These are phyloP conservation scores for Hygrocybe coccinea DNA, from an alignment of 768 basidiomycete species.

Conservation along the genomic window DNA sequence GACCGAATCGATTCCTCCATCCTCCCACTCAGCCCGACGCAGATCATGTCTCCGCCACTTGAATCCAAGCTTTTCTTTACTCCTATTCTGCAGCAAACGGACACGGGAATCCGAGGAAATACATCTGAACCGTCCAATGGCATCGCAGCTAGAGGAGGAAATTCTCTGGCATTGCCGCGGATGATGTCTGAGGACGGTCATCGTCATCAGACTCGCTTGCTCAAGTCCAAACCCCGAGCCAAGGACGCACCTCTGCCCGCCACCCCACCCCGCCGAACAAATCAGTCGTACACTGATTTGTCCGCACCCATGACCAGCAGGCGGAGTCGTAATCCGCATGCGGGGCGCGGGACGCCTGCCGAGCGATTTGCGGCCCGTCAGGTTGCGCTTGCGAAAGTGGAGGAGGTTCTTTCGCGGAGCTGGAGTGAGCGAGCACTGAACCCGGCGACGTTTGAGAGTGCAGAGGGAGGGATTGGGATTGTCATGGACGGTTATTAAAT, in stretches of 20 bases:
- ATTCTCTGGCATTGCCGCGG: too few species aligned
- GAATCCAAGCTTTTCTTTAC: conserved; percentile 55
- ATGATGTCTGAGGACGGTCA: too few species aligned
- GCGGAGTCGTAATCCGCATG: background rate
- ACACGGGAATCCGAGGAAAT: background rate
- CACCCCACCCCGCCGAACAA: background rate
- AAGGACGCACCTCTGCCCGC: too few species aligned
- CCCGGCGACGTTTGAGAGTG: background rate
- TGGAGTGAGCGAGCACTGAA: conserved; percentile 28
- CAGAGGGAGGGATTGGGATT: too few species aligned
- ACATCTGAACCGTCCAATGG: background rate
- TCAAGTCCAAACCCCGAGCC: too few species aligned
- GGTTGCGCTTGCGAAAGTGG: conserved; percentile 30
- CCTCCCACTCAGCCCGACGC: conserved; percentile 54
- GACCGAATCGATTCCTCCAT: conserved; percentile 31
- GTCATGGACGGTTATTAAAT: too few species aligned
- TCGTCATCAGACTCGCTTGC: too few species aligned
- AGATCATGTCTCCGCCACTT: conserved; percentile 52
- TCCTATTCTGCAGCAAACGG: conserved; percentile 17
- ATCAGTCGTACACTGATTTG: background rate
- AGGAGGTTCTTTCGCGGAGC: conserved; percentile 34
- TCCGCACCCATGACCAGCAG: background rate
- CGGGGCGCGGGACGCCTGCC: conserved; percentile 1
- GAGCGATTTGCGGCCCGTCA: conserved; percentile 12
- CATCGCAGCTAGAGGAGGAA: background rate